Evolutionary conservation across 1,284 basidiomycete species (phyloP).

Genomic region (Singerocomus inundabilis): DNA sequence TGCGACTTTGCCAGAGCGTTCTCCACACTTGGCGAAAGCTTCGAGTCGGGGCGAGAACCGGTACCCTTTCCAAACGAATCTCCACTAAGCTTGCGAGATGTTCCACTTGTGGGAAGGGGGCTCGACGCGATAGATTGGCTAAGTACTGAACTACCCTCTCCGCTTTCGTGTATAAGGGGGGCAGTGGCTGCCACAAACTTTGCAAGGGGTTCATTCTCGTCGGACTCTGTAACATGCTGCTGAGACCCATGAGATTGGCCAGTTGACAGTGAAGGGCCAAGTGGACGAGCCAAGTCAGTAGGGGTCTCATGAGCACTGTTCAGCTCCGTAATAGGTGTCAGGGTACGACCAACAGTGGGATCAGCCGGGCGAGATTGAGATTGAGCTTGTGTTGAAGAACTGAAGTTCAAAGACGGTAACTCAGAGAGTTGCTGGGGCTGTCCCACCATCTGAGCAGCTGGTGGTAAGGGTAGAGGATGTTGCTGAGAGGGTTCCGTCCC

Average conservation of each 20-base stretch:
- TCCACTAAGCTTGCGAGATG: constrained; percentile 29
- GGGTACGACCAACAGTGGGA: constrained; percentile 20
- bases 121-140: constrained; percentile 18
- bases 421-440: constrained; percentile 34
- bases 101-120: constrained; percentile 19
- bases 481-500: constrained; percentile 24
- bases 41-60: constrained; percentile 38
- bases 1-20: constrained; percentile 24
- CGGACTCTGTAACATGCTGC: constrained; percentile 20
- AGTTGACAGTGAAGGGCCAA: constrained; percentile 22
- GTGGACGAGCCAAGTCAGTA: constrained; percentile 18
- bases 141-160: constrained; percentile 14
- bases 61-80: constrained; percentile 30
- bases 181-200: constrained; percentile 12
- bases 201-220: constrained; percentile 28
- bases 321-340: constrained; percentile 51
- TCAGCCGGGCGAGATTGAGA: constrained; percentile 21
- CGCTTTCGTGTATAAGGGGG: constrained; percentile 24
- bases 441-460: constrained; percentile 18
- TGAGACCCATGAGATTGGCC: constrained; percentile 21
- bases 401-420: constrained; percentile 48
- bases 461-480: constrained; percentile 9
- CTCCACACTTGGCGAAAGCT: constrained; percentile 32
- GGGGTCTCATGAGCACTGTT: constrained; percentile 33
- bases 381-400: constrained; percentile 17